Base-by-base conservation (phyloP, 1,284 basidiomycete species). In the Leccinum angustisporum region DNA sequence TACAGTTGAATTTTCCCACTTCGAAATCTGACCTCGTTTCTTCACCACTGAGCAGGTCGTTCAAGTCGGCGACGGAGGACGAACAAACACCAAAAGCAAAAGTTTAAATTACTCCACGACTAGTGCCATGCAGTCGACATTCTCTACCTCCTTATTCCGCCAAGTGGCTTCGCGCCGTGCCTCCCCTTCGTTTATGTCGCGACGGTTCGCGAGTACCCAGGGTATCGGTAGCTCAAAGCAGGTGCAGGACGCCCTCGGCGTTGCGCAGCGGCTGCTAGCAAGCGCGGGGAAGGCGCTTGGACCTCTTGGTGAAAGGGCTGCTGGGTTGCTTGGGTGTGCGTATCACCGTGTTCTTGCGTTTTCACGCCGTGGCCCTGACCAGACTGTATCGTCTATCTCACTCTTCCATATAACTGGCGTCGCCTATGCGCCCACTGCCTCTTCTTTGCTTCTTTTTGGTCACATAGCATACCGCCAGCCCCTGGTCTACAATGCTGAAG, bases 391-490 rank as follows among this genome's bases (percentile, higher is more conserved):
- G 7, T 34, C 48, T 34, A 25, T 50, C 6, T 34, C 36, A 11
- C 25, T 27, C 14, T 14, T n/a, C 25, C 46, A 11, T 16, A 7
- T 14, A 31, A 50, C n/a, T 21, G n/a, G 4, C 27, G 4, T 27
- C 21, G 14, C 16, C n/a, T 16, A 33, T 36, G 4, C 16, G 8
- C 10, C 11, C 10, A 5, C n/a, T 11, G 31, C 18, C 13, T 52
- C n/a, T 6, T 21, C 16, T n/a, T 54, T 25, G 13, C 34, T 14
- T 13, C 30, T 5, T 4, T 48, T 18, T n/a, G 54, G 38, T 48
- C 16, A n/a, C 50, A 46, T 72, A 96, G 94, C 87, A 34, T 95
- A 95, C 81, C 86, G 86, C 67, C 83, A 92, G 73, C 94, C 95
- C 16, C 68, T 96, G 58, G 68, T 86, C 33, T 96, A 95, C 82